Percentiles rank a stretch among this genome's conserved stretches.
These are phyloP conservation scores for Termitomyces eurrhizus DNA, from an alignment of 768 basidiomycete species.

Conservation along the genomic window DNA sequence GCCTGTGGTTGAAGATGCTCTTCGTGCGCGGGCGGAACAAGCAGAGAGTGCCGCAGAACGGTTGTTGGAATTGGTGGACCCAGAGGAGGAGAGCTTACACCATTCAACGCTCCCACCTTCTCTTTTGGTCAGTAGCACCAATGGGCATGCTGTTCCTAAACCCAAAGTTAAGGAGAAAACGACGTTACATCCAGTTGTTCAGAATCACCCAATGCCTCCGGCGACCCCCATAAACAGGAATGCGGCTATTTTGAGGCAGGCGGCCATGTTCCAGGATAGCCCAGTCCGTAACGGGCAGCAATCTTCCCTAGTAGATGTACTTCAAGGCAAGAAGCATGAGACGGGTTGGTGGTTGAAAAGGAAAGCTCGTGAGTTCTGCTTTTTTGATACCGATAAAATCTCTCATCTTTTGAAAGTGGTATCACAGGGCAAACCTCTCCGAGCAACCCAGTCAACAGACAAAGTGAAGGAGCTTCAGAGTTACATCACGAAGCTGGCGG, in stretches of 20 bases:
- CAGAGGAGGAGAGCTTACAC: conserved; percentile 57
- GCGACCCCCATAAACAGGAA: conserved; percentile 64
- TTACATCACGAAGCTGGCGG: conserved; percentile 51
- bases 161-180: conserved; percentile 39
- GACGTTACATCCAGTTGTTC: conserved; percentile 29
- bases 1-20: conserved; percentile 73
- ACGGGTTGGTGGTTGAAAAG: conserved; percentile 85
- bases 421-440: conserved; percentile 43
- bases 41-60: conserved; percentile 91
- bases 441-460: conserved; percentile 34
- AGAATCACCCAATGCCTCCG: conserved; percentile 35
- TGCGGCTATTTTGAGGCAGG: conserved; percentile 62
- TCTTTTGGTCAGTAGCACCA: conserved; percentile 40
- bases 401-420: conserved; percentile 34
- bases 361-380: conserved; percentile 52
- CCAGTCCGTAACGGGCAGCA: conserved; percentile 53
- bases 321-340: conserved; percentile 65
- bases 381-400: background rate
- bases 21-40: conserved; percentile 85
- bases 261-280: conserved; percentile 79
- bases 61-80: conserved; percentile 80
- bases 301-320: conserved; percentile 63
- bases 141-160: conserved; percentile 24
- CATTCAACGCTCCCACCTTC: conserved; percentile 54
- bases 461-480: conserved; percentile 47